These are phyloP conservation scores for Volvox africanus DNA, from an alignment of 139 green algal genomes.

Conservation along the genomic window DNA sequence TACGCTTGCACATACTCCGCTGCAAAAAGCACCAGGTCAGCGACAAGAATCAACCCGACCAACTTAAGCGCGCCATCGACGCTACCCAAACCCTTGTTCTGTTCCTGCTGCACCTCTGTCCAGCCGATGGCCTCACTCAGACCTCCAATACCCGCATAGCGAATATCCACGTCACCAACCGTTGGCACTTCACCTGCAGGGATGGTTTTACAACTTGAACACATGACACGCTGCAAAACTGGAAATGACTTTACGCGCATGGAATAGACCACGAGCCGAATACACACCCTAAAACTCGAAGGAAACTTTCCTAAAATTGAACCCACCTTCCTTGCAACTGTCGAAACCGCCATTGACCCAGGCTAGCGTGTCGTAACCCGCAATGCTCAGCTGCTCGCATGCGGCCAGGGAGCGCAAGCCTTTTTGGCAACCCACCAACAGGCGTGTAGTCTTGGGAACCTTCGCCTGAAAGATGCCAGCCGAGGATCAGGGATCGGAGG, in stretches of 20 bases:
- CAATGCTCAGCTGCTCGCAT: constrained; percentile 83
- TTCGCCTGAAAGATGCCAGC: constrained; percentile 35
- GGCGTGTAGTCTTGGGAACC: constrained; percentile 73
- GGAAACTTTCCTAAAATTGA: background rate
- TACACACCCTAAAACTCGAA: no score
- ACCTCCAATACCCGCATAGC: constrained; percentile 87
- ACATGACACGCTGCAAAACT: no score
- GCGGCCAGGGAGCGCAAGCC: constrained; percentile 90
- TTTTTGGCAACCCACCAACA: constrained; percentile 93
- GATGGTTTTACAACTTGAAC: background rate
- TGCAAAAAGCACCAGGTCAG: constrained; percentile 67
- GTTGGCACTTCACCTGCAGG: constrained; percentile 29
- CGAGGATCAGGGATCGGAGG: background rate
- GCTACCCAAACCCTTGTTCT: constrained; percentile 55
- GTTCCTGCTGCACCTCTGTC: constrained; percentile 89
- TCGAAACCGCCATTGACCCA: constrained; percentile 95
- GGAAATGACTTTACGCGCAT: no score
- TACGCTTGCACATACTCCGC: constrained; percentile 51
- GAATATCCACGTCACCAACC: constrained; percentile 38
- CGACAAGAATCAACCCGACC: constrained; percentile 59
- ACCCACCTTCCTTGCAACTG: constrained; percentile 77
- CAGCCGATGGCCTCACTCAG: constrained; percentile 88
- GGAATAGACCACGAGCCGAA: no score
- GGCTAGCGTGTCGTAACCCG: constrained; percentile 82
- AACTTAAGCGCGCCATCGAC: constrained; percentile 54